These are phyloP conservation scores for Hysterangium stoloniferum DNA, from an alignment of 768 basidiomycete genomes.

Conservation along the genomic window DNA sequence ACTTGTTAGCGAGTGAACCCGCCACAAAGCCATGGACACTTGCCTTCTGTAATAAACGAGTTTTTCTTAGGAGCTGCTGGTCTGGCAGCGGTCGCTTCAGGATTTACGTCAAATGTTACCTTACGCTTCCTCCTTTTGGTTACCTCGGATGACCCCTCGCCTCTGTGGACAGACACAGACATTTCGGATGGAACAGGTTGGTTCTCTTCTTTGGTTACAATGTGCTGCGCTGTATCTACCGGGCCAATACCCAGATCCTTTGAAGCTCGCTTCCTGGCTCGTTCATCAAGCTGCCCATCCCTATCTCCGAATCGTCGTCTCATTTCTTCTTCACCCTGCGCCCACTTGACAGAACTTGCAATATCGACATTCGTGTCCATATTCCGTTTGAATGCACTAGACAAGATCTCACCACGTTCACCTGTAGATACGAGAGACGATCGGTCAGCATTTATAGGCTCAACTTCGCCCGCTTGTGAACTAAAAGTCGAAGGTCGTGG, in stretches of 20 bases:
- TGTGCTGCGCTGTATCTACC: slow-evolving; percentile 11
- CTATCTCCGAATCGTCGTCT: slow-evolving; percentile 14
- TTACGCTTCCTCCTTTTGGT: slow-evolving; percentile 49
- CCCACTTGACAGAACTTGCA: slow-evolving; percentile 39
- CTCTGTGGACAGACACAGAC: too few species aligned
- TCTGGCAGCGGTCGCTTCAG: slow-evolving; percentile 43
- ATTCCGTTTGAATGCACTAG: slow-evolving; percentile 35
- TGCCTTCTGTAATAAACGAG: too few species aligned
- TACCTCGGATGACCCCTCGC: slow-evolving; percentile 19
- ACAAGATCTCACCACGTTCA: slow-evolving; percentile 20
- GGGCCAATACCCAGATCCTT: slow-evolving; percentile 5
- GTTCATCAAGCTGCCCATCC: background rate
- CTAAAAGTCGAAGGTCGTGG: background rate
- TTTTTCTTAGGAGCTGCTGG: slow-evolving; percentile 27
- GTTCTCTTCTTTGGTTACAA: background rate
- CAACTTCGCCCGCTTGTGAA: background rate
- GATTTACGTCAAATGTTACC: slow-evolving; percentile 66
- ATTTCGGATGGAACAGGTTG: too few species aligned
- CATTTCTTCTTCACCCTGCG: slow-evolving; percentile 32
- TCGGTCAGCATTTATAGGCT: background rate
- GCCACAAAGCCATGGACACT: too few species aligned
- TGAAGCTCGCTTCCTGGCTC: slow-evolving; percentile 6
- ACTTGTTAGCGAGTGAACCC: too few species aligned
- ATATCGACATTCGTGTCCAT: slow-evolving; percentile 41
- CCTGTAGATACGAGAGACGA: background rate